Base-by-base conservation (phyloP, 2,329 filamentous ascomycete species). In the Pseudohalonectria lignicola region DNA sequence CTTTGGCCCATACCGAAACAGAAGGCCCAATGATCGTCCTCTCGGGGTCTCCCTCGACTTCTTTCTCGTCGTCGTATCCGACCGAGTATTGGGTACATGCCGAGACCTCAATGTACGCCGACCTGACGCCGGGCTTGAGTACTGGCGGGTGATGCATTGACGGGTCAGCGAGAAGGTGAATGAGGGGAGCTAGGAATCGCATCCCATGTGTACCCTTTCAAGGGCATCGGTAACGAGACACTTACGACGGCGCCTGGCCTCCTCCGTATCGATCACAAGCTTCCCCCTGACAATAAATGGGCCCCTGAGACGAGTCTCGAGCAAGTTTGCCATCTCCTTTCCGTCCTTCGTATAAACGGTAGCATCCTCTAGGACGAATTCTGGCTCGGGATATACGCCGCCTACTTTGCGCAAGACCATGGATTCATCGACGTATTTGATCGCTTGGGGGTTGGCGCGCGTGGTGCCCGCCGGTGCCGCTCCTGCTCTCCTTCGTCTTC, bases 1-100 rank as follows among this genome's bases (percentile, higher is more conserved):
- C 77, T 21, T 67, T 63, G 1, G 79, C 76, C 82, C 82, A 86
- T 21, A 83, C 61, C n/a, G 72, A 63, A 4, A 73, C 65, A 15
- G 65, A 62, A 0, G 66, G 67, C n/a, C n/a, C n/a, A n/a, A n/a
- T n/a, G n/a, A n/a, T n/a, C n/a, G n/a, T n/a, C n/a, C n/a, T n/a
- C n/a, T n/a, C n/a, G n/a, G n/a, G n/a, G n/a, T n/a, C n/a, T n/a
- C n/a, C n/a, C n/a, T n/a, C n/a, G n/a, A n/a, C n/a, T n/a, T n/a
- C n/a, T n/a, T n/a, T n/a, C n/a, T 36, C n/a, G 19, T 10, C 10
- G 9, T 72, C 67, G 12, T 62, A 59, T 34, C 71, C 71, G 23
- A 80, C 74, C 11, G 76, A 72, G 48, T 72, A 76, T 23, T 52
- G 49, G 3, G 46, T 44, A 18, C 63, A 65, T 25, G 66, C 59